phyloP scores from a whole-genome alignment of 768 basidiomycete species.

The Gyrodon lividus region DNA sequence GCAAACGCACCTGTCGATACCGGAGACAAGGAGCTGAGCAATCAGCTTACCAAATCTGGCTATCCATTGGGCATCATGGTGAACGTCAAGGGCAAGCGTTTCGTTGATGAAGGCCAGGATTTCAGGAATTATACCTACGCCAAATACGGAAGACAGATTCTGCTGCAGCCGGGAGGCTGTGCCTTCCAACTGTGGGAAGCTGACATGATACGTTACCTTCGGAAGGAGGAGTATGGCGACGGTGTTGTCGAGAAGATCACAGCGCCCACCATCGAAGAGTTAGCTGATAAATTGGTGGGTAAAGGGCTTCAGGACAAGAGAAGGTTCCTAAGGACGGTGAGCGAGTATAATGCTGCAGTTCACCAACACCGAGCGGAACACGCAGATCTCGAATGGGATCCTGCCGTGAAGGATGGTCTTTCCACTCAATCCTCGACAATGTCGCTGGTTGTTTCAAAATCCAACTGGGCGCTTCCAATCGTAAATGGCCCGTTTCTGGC shows the following conservation, averaged over 20 bases:
- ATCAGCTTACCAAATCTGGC: conserved; percentile 73
- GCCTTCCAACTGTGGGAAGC: conserved; percentile 70
- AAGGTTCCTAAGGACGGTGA: conserved; percentile 46
- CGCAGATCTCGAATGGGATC: conserved; percentile 49
- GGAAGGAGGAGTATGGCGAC: conserved; percentile 67
- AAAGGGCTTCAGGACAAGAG: conserved; percentile 46
- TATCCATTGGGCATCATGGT: conserved; percentile 73
- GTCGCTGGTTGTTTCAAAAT: conserved; percentile 49
- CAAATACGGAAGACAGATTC: conserved; percentile 60
- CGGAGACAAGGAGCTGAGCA: conserved; percentile 59
- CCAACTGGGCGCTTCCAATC: conserved; percentile 66
- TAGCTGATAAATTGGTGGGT: conserved; percentile 45
- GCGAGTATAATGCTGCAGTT: conserved; percentile 52
- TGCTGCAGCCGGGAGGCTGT: conserved; percentile 54
- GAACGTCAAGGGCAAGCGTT: conserved; percentile 54
- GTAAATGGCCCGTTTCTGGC: conserved; percentile 57
- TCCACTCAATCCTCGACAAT: conserved; percentile 45
- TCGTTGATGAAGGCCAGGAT: conserved; percentile 72
- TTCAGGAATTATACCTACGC: conserved; percentile 75
- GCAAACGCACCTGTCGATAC: conserved; percentile 50
- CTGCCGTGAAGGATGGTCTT: conserved; percentile 60
- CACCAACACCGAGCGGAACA: conserved; percentile 35
- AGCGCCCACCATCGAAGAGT: conserved; percentile 45
- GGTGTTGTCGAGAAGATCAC: conserved; percentile 55
- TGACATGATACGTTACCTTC: conserved; percentile 41